Conservation (phyloP, 257 asterid species). For the Galeopsis tetrahit region DNA sequence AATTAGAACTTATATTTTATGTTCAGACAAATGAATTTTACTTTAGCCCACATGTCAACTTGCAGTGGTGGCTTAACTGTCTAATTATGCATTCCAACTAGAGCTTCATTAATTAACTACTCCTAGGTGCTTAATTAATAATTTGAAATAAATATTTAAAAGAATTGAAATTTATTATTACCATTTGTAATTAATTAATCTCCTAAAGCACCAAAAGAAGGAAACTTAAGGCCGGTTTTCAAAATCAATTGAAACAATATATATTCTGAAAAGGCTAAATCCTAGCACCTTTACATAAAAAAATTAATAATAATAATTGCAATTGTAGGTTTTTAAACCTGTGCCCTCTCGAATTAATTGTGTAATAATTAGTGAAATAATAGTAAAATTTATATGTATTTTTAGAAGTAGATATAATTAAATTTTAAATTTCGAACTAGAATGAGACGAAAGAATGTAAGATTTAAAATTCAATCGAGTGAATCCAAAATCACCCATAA, state of each 20-base stretch:
- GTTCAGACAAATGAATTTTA: background rate
- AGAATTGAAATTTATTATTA: background rate
- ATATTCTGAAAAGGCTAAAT: too few relatives aligned
- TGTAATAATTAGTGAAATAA: too few relatives aligned
- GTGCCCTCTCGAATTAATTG: background rate
- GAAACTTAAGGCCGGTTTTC: too few relatives aligned
- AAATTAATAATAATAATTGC: too few relatives aligned
- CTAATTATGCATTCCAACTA: slow-evolving; percentile 36
- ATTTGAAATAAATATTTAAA: background rate
- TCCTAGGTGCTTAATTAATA: slow-evolving; percentile 17
- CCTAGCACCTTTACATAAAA: too few relatives aligned
- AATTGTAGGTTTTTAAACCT: slow-evolving; percentile 34
- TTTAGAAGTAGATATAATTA: too few relatives aligned
- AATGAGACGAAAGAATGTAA: too few relatives aligned
- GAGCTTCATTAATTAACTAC: slow-evolving; percentile 5
- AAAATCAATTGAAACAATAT: too few relatives aligned
- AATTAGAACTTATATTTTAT: background rate
- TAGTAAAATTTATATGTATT: too few relatives aligned
- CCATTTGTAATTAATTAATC: slow-evolving; percentile 2
- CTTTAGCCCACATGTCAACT: slow-evolving; percentile 38
- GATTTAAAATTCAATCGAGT: too few relatives aligned
- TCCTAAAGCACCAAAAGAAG: slow-evolving; percentile 10
- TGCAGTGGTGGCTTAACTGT: slow-evolving; percentile 34
- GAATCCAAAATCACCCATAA: too few relatives aligned
- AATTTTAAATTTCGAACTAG: too few relatives aligned